Percentiles rank a stretch among this genome's conserved stretches.
phyloP scores from a whole-genome alignment of 208 protist genomes.

The Giardia duodenalis region DNA sequence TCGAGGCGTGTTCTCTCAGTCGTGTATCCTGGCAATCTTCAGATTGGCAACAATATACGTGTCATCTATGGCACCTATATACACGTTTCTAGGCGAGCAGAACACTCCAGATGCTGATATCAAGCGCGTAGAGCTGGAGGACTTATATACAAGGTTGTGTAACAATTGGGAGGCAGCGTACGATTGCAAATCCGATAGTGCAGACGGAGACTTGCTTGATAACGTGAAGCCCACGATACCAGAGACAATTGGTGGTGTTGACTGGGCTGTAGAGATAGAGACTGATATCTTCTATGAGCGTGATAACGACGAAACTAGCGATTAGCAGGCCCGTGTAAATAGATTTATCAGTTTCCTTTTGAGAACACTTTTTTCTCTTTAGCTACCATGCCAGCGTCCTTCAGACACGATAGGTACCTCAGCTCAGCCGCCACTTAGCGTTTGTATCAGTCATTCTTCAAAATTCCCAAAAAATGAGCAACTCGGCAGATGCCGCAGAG shows the following conservation, averaged over 20 bases:
- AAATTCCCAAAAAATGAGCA: too few relatives aligned
- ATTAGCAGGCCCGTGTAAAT: too few relatives aligned
- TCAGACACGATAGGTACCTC: too few relatives aligned
- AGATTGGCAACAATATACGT: not conserved
- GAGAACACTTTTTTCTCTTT: too few relatives aligned
- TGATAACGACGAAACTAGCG: too few relatives aligned
- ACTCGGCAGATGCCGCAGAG: too few relatives aligned
- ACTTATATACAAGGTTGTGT: not conserved
- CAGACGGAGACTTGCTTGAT: not conserved
- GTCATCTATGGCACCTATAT: not conserved
- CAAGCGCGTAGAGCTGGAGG: not conserved
- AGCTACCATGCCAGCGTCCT: too few relatives aligned
- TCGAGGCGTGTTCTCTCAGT: not conserved
- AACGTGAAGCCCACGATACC: not conserved
- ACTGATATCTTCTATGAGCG: too few relatives aligned
- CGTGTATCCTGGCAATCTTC: not conserved
- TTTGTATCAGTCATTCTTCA: too few relatives aligned
- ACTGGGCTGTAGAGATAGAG: too few relatives aligned
- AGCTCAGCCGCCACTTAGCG: too few relatives aligned
- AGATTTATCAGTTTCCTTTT: too few relatives aligned
- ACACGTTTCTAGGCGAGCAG: not conserved
- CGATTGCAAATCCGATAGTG: not conserved
- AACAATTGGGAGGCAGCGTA: not conserved
- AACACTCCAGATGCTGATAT: not conserved
- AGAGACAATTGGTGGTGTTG: not conserved